Base-by-base conservation (phyloP, 768 basidiomycete genomes). In the Tremella fuciformis region DNA sequence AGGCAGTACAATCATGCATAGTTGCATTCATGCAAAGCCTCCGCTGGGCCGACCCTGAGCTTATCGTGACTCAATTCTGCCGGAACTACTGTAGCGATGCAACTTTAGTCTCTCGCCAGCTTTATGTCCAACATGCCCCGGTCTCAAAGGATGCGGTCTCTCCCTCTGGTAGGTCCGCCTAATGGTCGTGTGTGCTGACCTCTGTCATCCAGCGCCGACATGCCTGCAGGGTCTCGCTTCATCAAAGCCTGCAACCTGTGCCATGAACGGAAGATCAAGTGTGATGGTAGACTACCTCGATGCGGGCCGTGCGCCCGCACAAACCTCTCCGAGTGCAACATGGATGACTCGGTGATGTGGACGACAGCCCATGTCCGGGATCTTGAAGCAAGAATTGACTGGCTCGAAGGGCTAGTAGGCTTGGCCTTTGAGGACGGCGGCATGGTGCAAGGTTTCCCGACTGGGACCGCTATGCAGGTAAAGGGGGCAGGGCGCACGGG, bases 201-300 rank as follows among this genome's bases (percentile, higher is more conserved):
- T n/a, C n/a, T n/a, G n/a, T n/a, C n/a, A n/a, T n/a, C n/a, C n/a
- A n/a, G n/a, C n/a, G n/a, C n/a, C n/a, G n/a, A n/a, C n/a, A n/a
- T n/a, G n/a, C n/a, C n/a, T n/a, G n/a, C n/a, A n/a, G 54, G 44
- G 16, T n/a, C 54, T n/a, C n/a, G 44, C 13, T 34, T 55, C 6
- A 29, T 18, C 46, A 47, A 42, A 47, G 54, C 54, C 8, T 55
- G 54, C 25, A 47, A 13, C 8, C 40, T 15, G n/a, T 55, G 54
- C 29, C 54, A 55, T n/a, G 42, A 24, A 22, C 40, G 44, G 7
- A 55, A 55, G 41, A 55, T 55, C 40, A 46, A 47, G 44, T 55
- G 54, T 25, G 54, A 55, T 55, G 54, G 46, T 4, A 22, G 13
- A 8, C 16, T 55, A 21, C 54, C 54, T 9, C 7, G 19, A 7